Evolutionary conservation across 768 basidiomycete species (phyloP).

Genomic region (Xanthoconium purpureum): DNA sequence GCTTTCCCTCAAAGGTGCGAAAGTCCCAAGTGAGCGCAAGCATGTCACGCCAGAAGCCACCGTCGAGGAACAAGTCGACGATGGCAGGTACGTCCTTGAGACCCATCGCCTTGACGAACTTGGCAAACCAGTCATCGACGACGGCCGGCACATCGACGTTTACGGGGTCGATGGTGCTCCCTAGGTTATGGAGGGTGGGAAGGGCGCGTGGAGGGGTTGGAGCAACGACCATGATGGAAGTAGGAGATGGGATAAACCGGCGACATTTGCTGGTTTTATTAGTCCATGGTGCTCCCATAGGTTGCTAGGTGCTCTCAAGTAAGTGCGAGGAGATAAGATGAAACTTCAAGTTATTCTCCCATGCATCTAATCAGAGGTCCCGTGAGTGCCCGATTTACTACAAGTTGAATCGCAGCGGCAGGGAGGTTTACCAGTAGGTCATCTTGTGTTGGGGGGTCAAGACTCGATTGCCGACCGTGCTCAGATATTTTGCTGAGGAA

Average conservation of each 20-base stretch:
- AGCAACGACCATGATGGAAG: slow-evolving; percentile 6
- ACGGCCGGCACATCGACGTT: slow-evolving; percentile 37
- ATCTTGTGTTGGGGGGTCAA: no score
- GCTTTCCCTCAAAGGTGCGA: slow-evolving; percentile 49
- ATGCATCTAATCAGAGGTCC: not conserved
- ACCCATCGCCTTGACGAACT: slow-evolving; percentile 35
- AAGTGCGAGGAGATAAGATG: not conserved
- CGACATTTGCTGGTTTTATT: not conserved
- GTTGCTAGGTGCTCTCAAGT: no score
- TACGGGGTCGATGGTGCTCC: slow-evolving; percentile 20
- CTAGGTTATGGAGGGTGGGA: slow-evolving; percentile 24
- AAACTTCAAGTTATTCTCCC: not conserved
- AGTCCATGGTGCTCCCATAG: no score
- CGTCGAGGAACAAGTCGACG: slow-evolving; percentile 31
- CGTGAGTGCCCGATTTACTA: not conserved
- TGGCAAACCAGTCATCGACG: slow-evolving; percentile 41
- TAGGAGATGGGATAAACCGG: not conserved
- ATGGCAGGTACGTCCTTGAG: slow-evolving; percentile 36
- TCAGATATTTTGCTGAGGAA: no score
- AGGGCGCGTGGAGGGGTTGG: slow-evolving; percentile 5
- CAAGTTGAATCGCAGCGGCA: no score
- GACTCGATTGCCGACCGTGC: no score
- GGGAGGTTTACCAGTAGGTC: no score
- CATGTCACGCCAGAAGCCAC: slow-evolving; percentile 56
- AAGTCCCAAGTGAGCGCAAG: slow-evolving; percentile 65